Evolutionary conservation across 164 flowering plant genomes (phyloP).

Genomic region (Magnolia officinalis): DNA sequence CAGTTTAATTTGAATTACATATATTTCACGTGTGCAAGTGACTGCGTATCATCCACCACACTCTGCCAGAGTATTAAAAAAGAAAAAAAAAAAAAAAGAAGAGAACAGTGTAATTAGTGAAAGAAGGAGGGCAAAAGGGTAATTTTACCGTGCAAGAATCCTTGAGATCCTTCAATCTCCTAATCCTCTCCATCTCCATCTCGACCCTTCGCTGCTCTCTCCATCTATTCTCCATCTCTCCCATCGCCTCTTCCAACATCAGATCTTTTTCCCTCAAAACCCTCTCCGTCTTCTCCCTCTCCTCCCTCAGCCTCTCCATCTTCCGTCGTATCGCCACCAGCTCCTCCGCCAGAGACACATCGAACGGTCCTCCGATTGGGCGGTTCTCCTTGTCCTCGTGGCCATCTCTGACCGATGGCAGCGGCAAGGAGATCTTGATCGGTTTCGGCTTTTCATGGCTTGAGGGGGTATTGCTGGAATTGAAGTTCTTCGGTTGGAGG

Average conservation of each 20-base stretch:
- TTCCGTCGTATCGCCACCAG: neutral
- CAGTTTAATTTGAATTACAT: too few species aligned
- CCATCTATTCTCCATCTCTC: neutral
- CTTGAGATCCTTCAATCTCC: neutral
- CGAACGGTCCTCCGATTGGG: neutral
- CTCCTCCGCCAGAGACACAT: neutral
- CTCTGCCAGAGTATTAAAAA: neutral
- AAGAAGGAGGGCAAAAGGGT: neutral
- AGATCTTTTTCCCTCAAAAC: neutral
- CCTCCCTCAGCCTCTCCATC: neutral
- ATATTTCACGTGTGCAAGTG: neutral
- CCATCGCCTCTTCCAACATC: neutral
- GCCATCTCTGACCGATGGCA: neutral
- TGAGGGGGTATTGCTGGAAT: neutral
- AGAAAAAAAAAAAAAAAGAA: too few species aligned
- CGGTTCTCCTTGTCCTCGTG: neutral
- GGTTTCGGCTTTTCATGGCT: neutral
- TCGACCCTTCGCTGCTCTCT: neutral
- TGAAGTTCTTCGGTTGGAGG: neutral
- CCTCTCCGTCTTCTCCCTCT: neutral
- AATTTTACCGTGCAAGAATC: neutral
- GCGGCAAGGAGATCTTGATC: neutral
- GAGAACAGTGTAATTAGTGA: neutral
- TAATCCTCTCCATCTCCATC: neutral
- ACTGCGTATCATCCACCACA: neutral